A percentile compares a stretch with the other conserved stretches of the same genome.
These are phyloP conservation scores for Avena sativa DNA, from an alignment of 176 grass and related monocot genomes.

Conservation along the genomic window DNA sequence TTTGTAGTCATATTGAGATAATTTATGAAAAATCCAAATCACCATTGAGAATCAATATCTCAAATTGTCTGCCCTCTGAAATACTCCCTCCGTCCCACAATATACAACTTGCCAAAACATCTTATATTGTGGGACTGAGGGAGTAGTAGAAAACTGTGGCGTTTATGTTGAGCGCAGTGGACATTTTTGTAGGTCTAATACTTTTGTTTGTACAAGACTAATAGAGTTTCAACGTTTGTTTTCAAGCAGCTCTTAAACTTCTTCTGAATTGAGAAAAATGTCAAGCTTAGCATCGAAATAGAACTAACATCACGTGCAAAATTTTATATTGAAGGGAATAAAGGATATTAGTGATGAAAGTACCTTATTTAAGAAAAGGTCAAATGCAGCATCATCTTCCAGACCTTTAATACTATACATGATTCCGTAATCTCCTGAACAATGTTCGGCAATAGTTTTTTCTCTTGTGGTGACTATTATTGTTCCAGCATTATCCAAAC, in stretches of 20 bases:
- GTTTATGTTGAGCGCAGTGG: no score
- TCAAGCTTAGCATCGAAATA: neutral
- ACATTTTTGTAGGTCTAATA: neutral
- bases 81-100: neutral
- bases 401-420: neutral
- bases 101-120: no score
- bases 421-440: neutral
- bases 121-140: no score
- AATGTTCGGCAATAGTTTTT: neutral
- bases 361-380: constrained; percentile 35
- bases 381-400: neutral
- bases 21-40: no score
- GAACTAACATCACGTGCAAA: neutral
- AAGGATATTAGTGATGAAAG: neutral
- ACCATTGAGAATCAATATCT: no score
- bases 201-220: neutral
- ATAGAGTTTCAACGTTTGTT: neutral
- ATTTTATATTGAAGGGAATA: neutral
- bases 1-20: no score
- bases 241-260: neutral
- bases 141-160: no score
- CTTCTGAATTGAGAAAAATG: neutral
- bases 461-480: constrained; percentile 44
- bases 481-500: neutral
- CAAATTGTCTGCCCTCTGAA: neutral